Conservation (phyloP, 2,329 filamentous ascomycete genomes). For the Phialocephala subalpina region DNA sequence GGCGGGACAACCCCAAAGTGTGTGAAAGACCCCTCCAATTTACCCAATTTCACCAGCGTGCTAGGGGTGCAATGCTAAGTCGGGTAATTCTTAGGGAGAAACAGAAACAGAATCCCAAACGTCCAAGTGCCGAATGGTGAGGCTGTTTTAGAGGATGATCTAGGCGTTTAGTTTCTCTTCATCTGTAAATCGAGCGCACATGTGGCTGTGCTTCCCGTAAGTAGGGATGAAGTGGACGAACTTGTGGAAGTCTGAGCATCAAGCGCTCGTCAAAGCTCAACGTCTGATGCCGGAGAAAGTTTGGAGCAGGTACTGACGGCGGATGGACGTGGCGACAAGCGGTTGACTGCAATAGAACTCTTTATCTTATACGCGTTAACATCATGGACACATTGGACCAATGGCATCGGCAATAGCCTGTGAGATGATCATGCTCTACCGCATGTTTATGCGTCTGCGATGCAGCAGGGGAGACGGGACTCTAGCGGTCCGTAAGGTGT, state of each 20-base stretch:
- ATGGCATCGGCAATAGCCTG: not conserved
- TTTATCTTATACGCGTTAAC: constrained; percentile 18
- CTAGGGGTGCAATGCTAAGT: not conserved
- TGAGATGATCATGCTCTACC: constrained; percentile 20
- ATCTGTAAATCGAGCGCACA: not conserved
- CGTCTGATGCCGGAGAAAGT: not conserved
- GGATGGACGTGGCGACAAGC: not conserved
- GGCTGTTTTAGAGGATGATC: constrained; percentile 9
- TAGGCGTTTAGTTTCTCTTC: not conserved
- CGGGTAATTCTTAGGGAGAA: not conserved
- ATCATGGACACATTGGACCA: constrained; percentile 5
- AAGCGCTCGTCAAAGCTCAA: constrained; percentile 7
- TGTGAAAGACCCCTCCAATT: constrained; percentile 27
- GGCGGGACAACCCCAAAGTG: not conserved
- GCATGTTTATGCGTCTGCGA: constrained; percentile 15
- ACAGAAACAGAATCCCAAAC: constrained; percentile 6
- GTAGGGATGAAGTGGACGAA: constrained; percentile 2
- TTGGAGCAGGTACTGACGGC: not conserved
- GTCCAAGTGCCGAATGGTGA: constrained; percentile 2
- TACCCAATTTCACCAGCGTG: not conserved
- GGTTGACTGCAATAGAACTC: constrained; percentile 4
- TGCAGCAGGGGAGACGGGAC: not conserved
- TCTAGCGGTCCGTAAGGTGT: not conserved
- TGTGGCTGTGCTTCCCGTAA: constrained; percentile 19
- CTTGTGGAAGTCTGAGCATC: constrained; percentile 3